Evolutionary conservation across 208 protist genomes (phyloP), one percentile per base, ranked within the genome.

Genomic region (Leishmania guyanensis): DNA sequence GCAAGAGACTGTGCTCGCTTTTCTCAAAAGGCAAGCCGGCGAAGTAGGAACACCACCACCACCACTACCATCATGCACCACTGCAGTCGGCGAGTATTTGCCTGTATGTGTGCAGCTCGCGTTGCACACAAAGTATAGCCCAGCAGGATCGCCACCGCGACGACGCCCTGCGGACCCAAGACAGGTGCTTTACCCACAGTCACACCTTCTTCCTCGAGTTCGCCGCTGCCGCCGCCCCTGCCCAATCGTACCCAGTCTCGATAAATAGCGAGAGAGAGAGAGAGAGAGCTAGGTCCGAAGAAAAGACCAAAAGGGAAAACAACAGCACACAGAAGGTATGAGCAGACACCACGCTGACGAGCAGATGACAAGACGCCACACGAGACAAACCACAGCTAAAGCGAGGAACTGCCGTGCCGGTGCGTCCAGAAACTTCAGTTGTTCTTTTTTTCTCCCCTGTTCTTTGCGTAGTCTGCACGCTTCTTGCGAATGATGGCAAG

Each of bases 401-500:
- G 9, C 36, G 20, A 70, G 66, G 17, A 71, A 39, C 14, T 22
- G 64, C 64, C 26, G 64, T 29, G 43, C 17, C 20, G 66, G 39
- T 39, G 33, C 66, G 39, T 71, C 36, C 36, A 75, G n/a, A 56
- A 20, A 43, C 36, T 43, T 68, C 56, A 86, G n/a, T 83, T 74
- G 8, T 80, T 77, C 70, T 89, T 86, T 73, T 88, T 83, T 16
- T 75, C 68, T 16, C 33, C 39, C 69, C 83, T 84, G 4, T 33
- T 69, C 73, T 83, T 80, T 46, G 78, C 74, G 56, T 90, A 88
- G 8, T 83, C 84, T 0, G 84, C 87, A 36, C 87, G 84, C 73
- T 83, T 85, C 62, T 83, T 73, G 36, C 86, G 83, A 64, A 90
- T 90, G 64, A 81, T 81, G 22, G 73, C 76, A 1, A 88, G 77